Base-by-base conservation (phyloP, 2,329 filamentous ascomycete genomes). In the Aspergillus sergii region DNA sequence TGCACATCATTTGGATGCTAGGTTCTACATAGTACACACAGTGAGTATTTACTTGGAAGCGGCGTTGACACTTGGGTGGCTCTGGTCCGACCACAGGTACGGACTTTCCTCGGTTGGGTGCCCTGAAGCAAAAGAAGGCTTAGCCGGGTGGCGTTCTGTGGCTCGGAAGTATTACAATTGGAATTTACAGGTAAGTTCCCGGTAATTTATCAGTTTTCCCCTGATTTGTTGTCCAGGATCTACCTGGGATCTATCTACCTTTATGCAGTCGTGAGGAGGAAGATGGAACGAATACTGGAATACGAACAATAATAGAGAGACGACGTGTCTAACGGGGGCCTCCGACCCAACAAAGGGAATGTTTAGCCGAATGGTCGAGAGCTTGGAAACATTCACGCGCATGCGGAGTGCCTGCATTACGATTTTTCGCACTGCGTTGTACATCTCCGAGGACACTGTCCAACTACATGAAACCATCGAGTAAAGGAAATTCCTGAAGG, bases 401-500 rank as follows among this genome's bases (percentile, higher is more conserved):
- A 32, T 51, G 48, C 46, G 26, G 26, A 30, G 51, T 54, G 51
- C 51, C 51, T 54, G 51, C 51, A 54, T 54, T 21, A 21, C 30
- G 30, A 30, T n/a, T 36, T n/a, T 32, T 26, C 19, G 50, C 32
- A 34, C 50, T 11, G 28, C 51, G 51, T 41, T 9, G 39, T 54
- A 36, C 51, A 54, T 53, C 30, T 36, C 30, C 51, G 32, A 28
- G 32, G 28, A 3, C 51, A n/a, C n/a, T 34, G 30, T 23, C 51
- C 51, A 54, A 54, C 51, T 12, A 54, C 19, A 54, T 8, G 51
- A 54, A 54, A n/a, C 30, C 10, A 67, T 67, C 65, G 61, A 67
- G 63, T 66, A 66, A 66, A 59, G 32, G 54, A 65, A 63, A 59
- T 67, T 66, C 66, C 62, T 34, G 67, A 70, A 62, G 63, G 69